Evolutionary conservation across 1,284 basidiomycete genomes (phyloP), one percentile per base, ranked within the genome.

Genomic region (Vanrija humicola): DNA sequence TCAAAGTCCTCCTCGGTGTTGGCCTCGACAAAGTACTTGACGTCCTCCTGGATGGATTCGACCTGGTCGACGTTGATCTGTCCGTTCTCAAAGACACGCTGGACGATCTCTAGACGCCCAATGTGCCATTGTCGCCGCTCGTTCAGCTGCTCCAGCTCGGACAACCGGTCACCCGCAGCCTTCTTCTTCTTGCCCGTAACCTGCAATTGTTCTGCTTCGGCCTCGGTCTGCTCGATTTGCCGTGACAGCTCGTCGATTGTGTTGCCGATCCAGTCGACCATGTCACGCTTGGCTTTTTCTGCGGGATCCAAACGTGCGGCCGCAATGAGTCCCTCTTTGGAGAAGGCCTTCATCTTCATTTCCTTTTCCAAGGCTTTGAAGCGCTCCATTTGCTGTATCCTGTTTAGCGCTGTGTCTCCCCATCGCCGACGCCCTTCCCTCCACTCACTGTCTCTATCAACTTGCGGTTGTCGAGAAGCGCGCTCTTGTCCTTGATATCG

Each of bases 281-380:
- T 86, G 70, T 98, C 94, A 62, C 89, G 83, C 78, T 98, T 97
- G 78, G 95, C 92, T 79, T 95, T 91, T 60, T 96, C 92, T 73
- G 90, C 92, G 48, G 96, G 96, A 75, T 98, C 96, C 28, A 98
- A 86, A 69, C 90, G 90, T 45, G 91, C 84, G 5, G 93, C 92
- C 54, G 94, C 91, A 62, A 89, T 97, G 38, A 99, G 83, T 38
- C 96, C 96, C 77, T 98, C 96, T 77, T 98, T 99, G 29, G 94
- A 98, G 79, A 98, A 99, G 0, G 96, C 96, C 76, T 99, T 99
- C 61, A 96, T 98, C 84, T 99, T 99, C 93, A 98, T 98, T 79
- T 98, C 96, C 81, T 98, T 99, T 80, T 99, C 96, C 78, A 92
- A 91, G 23, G 95, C 95, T 73, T 99, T 99, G 84, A 99, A 99